Base-by-base conservation (phyloP, 2,329 filamentous ascomycete species). In the Alternaria incomplexa region DNA sequence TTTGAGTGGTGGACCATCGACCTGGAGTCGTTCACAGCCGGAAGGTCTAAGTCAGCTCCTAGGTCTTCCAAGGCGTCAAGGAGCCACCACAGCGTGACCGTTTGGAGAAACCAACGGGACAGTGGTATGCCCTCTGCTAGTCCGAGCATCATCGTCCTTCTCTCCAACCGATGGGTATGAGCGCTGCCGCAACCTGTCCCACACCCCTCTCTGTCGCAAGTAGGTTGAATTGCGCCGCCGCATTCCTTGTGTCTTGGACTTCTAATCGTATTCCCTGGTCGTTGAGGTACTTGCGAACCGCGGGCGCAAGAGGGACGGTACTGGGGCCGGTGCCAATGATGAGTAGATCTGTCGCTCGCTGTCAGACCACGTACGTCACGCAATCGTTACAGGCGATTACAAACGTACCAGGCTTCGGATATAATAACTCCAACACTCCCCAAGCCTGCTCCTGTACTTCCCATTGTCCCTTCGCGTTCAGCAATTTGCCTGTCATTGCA, bases 161-260 rank as follows among this genome's bases (percentile, higher is more conserved):
- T 72, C 85, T 88, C 92, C 93, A 96, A 3, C 93, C 93, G 56
- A 96, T 86, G 0, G 94, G 94, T 79, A 98, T 88, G 80, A 99
- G 78, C 10, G 93, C 95, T 3, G 93, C 95, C 26, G 93, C 95
- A 65, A 98, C 89, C 73, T 95, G 91, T 20, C 89, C 86, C 6
- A 96, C 89, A 1, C 96, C 95, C 55, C 96, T 85, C 83, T 99
- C 96, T 17, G 93, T 98, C n/a, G 93, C 95, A 58, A 99, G 83
- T 73, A 99, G 79, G 77, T 99, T 99, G 80, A 96, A 99, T 79
- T 97, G 93, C 32, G 94, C 91, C 1, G 95, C 93, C 9, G 96
- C 96, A 81, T 98, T 98, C 66, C 93, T 86, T 30, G 96, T 98
- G 81, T 98, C 96, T 75, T 95, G 87, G 4, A 97, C 86, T 75